Base-by-base conservation (phyloP, 1,284 basidiomycete species). In the Trichosporon faecale region DNA sequence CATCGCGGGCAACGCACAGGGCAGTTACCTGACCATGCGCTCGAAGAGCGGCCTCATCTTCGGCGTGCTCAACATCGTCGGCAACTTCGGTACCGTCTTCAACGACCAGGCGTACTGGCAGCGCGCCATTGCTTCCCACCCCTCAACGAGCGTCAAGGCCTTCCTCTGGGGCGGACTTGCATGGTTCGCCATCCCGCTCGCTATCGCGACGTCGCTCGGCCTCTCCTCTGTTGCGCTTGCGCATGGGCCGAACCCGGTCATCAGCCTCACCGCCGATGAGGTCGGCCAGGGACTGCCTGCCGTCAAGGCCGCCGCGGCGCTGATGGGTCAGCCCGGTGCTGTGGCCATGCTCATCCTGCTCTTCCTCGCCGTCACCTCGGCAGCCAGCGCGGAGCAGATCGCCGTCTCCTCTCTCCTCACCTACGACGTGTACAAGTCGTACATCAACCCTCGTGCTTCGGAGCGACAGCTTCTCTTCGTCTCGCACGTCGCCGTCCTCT, bases 151-250 rank as follows among this genome's bases (percentile, higher is more conserved):
- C 29, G 92, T 94, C 64, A 92, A 92, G 80, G 94, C 92, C 0
- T 97, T 94, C 84, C 84, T 96, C 9, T 86, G 93, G 25, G 94
- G 94, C 64, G 94, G 94, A n/a, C 80, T 95, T 2, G 91, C 92
- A 12, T 94, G 93, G 92, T 90, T 94, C 77, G 89, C 91, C 0
- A 92, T 93, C 69, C 92, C 93, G 0, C 91, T 93, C 80, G 79
- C 74, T n/a, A 78, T 82, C 60, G 70, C 82, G 7, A 81, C 82
- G 0, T 78, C 76, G 0, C 87, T 96, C 25, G 93, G 93, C 11
- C 86, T 95, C 1, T 88, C 91, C 7, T 92, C 93, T 2, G 90
- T 92, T 8, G 93, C 92, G 0, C 86, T 95, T 9, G 76, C 78
- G 5, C 86, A 86, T 40, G 89, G 89, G 21, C 88, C 91, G 31